A percentile compares a stretch with the other conserved stretches of the same genome.
These are phyloP conservation scores for Coemansia sp. DNA, from an alignment of 192 early-diverging fungal species.

Conservation along the genomic window DNA sequence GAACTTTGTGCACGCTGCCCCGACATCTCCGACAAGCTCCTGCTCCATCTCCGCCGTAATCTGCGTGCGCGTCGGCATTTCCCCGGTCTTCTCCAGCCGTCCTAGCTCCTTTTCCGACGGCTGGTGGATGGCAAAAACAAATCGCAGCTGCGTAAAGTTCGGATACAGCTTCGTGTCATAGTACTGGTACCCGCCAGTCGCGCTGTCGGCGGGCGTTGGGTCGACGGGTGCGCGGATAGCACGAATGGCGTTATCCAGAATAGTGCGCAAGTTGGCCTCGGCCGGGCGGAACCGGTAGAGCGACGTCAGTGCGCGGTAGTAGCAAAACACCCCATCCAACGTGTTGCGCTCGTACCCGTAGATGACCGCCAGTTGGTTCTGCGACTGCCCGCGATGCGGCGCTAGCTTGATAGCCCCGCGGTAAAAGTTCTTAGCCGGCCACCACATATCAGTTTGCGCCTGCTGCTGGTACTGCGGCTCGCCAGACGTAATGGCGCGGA, in stretches of 20 bases:
- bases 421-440: constrained; percentile 48
- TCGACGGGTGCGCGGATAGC: constrained; percentile 14
- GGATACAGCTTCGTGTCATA: constrained; percentile 31
- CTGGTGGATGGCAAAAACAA: constrained; percentile 33
- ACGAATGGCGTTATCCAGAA: constrained; percentile 36
- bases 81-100: not conserved
- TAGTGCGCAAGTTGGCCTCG: constrained; percentile 37
- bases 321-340: constrained; percentile 33
- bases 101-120: constrained; percentile 10
- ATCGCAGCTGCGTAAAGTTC: constrained; percentile 42
- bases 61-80: not conserved
- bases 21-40: constrained; percentile 12
- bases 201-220: not conserved
- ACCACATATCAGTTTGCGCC: constrained; percentile 27
- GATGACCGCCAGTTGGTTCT: constrained; percentile 53
- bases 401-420: constrained; percentile 41
- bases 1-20: constrained; percentile 20
- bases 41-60: constrained; percentile 16
- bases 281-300: constrained; percentile 30
- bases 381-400: constrained; percentile 48
- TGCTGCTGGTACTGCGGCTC: constrained; percentile 7
- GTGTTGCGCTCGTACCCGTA: constrained; percentile 42
- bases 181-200: constrained; percentile 19
- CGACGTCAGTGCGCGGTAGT: constrained; percentile 46
- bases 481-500: not conserved